phyloP scores from a whole-genome alignment of 257 asterid genomes.

The Salvia splendens region DNA sequence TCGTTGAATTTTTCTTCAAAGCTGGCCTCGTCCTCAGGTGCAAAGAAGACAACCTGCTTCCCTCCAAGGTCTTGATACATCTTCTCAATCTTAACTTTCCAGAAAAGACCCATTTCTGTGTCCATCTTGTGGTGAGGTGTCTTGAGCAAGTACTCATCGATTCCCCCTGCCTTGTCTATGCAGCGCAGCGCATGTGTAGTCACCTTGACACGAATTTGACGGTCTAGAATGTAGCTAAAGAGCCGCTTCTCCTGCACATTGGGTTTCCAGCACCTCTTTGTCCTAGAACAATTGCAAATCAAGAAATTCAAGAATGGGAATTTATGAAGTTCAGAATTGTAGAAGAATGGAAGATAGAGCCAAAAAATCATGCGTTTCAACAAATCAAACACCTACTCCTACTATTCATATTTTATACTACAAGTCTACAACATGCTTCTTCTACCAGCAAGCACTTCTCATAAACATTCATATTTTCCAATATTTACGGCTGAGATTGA shows the following conservation, averaged over 20 bases:
- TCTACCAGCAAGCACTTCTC: constrained; percentile 3
- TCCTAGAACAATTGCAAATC: constrained; percentile 46
- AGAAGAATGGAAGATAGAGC: constrained; percentile 2
- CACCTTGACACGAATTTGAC: constrained; percentile 81
- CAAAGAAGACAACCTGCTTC: constrained; percentile 83
- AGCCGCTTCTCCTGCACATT: constrained; percentile 88
- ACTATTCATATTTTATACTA: too few species aligned
- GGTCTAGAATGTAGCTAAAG: constrained; percentile 84
- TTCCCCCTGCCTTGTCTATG: constrained; percentile 96
- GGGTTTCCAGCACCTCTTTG: constrained; percentile 88
- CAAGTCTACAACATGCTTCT: background rate
- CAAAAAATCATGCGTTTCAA: constrained; percentile 5
- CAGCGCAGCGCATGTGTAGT: constrained; percentile 93
- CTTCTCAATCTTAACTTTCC: constrained; percentile 90
- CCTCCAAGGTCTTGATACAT: constrained; percentile 85
- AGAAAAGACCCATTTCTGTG: constrained; percentile 79
- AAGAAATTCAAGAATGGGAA: constrained; percentile 31
- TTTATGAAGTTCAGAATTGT: background rate
- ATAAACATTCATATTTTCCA: background rate
- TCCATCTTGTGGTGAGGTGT: constrained; percentile 91
- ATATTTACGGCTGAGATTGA: constrained; percentile 1
- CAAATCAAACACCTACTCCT: background rate
- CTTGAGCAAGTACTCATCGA: constrained; percentile 90
- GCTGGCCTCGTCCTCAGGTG: constrained; percentile 75
- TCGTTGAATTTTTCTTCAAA: constrained; percentile 59